Conservation (phyloP, 192 early-diverging fungal genomes). For the Podila epigama region DNA sequence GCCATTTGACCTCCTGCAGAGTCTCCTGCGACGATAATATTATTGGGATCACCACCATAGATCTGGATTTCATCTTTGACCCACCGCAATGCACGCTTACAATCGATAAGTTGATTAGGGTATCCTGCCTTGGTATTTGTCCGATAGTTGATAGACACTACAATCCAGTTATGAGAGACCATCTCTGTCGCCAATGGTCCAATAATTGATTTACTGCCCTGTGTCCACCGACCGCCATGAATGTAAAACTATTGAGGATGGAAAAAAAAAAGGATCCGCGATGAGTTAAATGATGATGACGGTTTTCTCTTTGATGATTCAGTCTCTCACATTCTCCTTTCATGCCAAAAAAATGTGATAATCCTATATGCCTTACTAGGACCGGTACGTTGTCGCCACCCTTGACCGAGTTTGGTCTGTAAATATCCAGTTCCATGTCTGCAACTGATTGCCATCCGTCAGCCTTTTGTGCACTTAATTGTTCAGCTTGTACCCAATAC, state of each 20-base stretch:
- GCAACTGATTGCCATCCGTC: conserved; percentile 31
- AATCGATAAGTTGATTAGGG: conserved; percentile 67
- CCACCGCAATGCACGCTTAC: conserved; percentile 76
- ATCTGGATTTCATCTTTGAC: conserved; percentile 60
- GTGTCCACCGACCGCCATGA: conserved; percentile 72
- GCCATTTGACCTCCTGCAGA: conserved; percentile 67
- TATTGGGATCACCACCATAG: conserved; percentile 72
- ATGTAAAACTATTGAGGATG: conserved; percentile 56
- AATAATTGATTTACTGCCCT: conserved; percentile 64
- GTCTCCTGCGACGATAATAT: conserved; percentile 63
- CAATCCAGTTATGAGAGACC: conserved; percentile 57
- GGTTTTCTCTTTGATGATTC: no score
- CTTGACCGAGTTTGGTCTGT: conserved; percentile 23
- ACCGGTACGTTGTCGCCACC: conserved; percentile 37
- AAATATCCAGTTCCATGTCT: conserved; percentile 47
- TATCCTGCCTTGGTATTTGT: conserved; percentile 55
- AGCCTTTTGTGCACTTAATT: conserved; percentile 1
- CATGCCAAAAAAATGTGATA: no score
- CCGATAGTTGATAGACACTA: conserved; percentile 68
- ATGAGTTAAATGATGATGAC: background rate
- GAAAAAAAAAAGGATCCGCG: background rate
- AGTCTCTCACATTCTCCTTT: no score
- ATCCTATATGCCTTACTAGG: no score
- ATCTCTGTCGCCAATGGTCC: conserved; percentile 46
- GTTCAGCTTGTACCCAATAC: conserved; percentile 31